A percentile compares a stretch with the other conserved stretches of the same genome.
These are phyloP conservation scores for Phytopythium vexans DNA, from an alignment of 352 stramenopile species.

Conservation along the genomic window DNA sequence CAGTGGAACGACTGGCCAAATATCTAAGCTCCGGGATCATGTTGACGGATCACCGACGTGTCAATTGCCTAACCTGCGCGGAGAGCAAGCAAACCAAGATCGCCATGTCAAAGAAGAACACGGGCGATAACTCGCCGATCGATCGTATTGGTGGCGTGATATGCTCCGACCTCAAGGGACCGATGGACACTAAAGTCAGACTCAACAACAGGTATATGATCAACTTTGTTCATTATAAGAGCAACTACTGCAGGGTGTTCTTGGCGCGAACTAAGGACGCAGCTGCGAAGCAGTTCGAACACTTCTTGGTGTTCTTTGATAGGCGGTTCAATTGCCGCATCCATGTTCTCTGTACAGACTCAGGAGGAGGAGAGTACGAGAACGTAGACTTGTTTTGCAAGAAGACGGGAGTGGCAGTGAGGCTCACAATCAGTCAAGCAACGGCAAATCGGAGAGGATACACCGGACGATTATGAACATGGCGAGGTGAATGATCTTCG, in stretches of 20 bases:
- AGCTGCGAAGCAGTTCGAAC: conserved; percentile 4
- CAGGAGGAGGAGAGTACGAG: conserved; percentile 17
- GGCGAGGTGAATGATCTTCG: conserved; percentile 24
- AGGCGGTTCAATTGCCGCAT: conserved; percentile 2
- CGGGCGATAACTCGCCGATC: conserved; percentile 8
- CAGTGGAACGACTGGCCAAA: too few relatives aligned
- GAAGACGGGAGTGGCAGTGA: conserved; percentile 13
- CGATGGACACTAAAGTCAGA: conserved; percentile 8
- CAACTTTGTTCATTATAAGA: conserved; percentile 13
- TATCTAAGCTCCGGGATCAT: too few relatives aligned
- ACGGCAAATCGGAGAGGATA: conserved; percentile 34
- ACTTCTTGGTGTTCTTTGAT: conserved; percentile 9
- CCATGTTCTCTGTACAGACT: conserved; percentile 11
- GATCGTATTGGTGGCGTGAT: conserved; percentile 10
- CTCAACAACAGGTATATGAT: conserved; percentile 12
- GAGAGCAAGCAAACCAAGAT: conserved; percentile 12
- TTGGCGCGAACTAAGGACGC: conserved; percentile 10
- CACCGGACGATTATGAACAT: conserved; percentile 27
- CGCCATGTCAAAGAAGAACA: conserved; percentile 6
- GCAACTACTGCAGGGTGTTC: conserved; percentile 11
- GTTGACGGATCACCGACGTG: too few relatives aligned
- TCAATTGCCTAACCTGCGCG: conserved; percentile 10
- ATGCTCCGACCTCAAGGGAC: conserved; percentile 12
- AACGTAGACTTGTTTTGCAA: conserved; percentile 28
- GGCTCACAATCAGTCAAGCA: conserved; percentile 15